A percentile compares a stretch with the other conserved stretches of the same genome.
phyloP scores from a whole-genome alignment of 257 asterid genomes.

The Knoxia roxburghii region DNA sequence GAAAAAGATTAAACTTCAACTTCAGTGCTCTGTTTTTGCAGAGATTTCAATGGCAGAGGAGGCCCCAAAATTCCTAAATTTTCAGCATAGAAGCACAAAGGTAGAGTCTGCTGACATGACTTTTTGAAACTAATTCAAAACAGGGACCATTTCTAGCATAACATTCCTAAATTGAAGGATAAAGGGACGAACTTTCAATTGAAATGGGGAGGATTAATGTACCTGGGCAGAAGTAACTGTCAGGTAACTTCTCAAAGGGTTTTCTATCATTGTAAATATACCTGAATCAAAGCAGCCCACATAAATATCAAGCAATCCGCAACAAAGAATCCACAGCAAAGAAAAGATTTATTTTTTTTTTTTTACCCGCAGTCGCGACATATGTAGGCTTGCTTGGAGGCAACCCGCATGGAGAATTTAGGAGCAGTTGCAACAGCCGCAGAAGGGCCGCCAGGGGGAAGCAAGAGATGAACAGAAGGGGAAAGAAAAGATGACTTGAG shows the following conservation, averaged over 20 bases:
- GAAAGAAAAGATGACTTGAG: constrained; percentile 62
- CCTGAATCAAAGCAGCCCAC: constrained; percentile 39
- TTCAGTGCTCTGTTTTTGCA: background rate
- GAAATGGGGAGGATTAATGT: constrained; percentile 3
- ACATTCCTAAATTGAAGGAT: background rate
- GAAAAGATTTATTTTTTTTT: background rate
- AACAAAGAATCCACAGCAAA: background rate
- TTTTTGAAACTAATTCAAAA: too few relatives aligned
- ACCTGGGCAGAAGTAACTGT: constrained; percentile 87
- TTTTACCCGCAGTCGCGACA: constrained; percentile 97
- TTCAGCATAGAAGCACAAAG: too few relatives aligned
- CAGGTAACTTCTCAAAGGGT: constrained; percentile 91
- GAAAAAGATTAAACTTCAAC: background rate
- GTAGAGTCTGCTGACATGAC: too few relatives aligned
- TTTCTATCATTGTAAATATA: constrained; percentile 79
- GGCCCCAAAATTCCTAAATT: too few relatives aligned
- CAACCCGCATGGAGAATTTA: constrained; percentile 63
- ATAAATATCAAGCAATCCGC: background rate
- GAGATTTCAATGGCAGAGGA: background rate
- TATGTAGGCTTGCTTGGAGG: constrained; percentile 84
- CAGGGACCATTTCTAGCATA: background rate
- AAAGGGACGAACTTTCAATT: background rate
- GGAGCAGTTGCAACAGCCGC: constrained; percentile 48
- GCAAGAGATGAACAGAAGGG: constrained; percentile 50
- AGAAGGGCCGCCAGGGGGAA: constrained; percentile 27